A percentile compares a stretch with the other conserved stretches of the same genome.
phyloP scores from a whole-genome alignment of 495 filamentous ascomycete genomes.

The Lepidopterella palustris region DNA sequence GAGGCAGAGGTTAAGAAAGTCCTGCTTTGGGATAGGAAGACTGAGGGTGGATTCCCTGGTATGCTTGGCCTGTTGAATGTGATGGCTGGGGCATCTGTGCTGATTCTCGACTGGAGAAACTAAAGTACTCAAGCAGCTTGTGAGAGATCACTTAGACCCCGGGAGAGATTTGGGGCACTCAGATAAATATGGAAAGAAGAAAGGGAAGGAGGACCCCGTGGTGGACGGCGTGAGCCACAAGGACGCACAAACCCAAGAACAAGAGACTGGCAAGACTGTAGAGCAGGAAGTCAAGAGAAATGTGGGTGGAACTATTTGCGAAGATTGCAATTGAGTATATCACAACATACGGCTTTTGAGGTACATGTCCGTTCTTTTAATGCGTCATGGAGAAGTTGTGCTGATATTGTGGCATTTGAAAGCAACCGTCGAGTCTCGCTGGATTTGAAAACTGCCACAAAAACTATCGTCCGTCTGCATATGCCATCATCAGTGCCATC shows the following conservation, averaged over 20 bases:
- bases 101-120: constrained; percentile 49
- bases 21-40: constrained; percentile 83
- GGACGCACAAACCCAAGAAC: neutral
- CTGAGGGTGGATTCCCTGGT: constrained; percentile 86
- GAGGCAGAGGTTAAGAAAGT: constrained; percentile 38
- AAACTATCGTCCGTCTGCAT: too few species aligned
- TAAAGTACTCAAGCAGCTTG: constrained; percentile 81
- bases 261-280: neutral
- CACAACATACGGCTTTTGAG: neutral
- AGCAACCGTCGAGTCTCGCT: too few species aligned
- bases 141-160: constrained; percentile 79
- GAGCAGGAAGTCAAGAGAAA: neutral
- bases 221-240: too few species aligned
- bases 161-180: constrained; percentile 69
- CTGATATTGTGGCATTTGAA: neutral
- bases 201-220: constrained; percentile 3
- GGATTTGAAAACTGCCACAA: too few species aligned
- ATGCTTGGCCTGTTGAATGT: constrained; percentile 28
- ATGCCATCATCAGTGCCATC: neutral
- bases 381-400: neutral
- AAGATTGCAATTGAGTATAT: neutral
- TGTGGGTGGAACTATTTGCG: neutral
- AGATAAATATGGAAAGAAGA: constrained; percentile 31
- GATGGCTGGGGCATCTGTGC: constrained; percentile 4
- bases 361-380: too few species aligned